Percentiles rank a stretch among this genome's conserved stretches.
Conservation (phyloP, 2,329 filamentous ascomycete genomes). For the Albifimbria verrucaria region DNA sequence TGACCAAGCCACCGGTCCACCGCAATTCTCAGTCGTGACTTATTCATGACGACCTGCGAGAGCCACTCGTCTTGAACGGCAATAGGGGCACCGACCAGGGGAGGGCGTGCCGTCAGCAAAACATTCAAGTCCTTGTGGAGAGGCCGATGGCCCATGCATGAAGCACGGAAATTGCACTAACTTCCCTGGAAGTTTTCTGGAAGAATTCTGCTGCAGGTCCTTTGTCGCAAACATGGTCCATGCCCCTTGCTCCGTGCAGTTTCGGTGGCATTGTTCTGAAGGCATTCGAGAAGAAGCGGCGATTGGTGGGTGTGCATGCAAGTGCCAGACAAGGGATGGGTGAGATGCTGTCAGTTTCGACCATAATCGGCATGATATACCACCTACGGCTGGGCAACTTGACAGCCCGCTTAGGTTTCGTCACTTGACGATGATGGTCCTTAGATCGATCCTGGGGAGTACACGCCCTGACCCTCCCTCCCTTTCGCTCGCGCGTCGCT, state of each 20-base stretch:
- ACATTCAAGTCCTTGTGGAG: conserved; percentile 24
- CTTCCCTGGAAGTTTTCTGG: conserved; percentile 32
- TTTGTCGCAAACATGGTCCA: conserved; percentile 5
- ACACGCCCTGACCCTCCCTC: too few relatives aligned
- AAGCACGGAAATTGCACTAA: conserved; percentile 25
- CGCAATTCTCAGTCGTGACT: neutral
- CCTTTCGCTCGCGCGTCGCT: neutral
- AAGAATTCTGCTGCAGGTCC: conserved; percentile 21
- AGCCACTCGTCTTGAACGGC: neutral
- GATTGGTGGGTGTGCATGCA: neutral
- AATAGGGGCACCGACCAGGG: neutral
- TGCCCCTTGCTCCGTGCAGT: conserved; percentile 3
- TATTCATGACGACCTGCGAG: neutral
- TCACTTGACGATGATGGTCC: neutral
- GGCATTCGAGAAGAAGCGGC: conserved; percentile 22
- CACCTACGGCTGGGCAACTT: too few relatives aligned
- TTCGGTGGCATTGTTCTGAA: conserved; percentile 19
- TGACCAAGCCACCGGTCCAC: neutral
- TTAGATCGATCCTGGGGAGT: neutral
- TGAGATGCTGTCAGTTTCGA: neutral
- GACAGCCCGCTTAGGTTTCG: too few relatives aligned
- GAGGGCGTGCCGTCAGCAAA: neutral
- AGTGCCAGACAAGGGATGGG: neutral
- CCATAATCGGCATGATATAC: neutral
- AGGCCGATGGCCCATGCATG: conserved; percentile 21